Evolutionary conservation across 768 basidiomycete species (phyloP).

Genomic region (Pholiota molesta): DNA sequence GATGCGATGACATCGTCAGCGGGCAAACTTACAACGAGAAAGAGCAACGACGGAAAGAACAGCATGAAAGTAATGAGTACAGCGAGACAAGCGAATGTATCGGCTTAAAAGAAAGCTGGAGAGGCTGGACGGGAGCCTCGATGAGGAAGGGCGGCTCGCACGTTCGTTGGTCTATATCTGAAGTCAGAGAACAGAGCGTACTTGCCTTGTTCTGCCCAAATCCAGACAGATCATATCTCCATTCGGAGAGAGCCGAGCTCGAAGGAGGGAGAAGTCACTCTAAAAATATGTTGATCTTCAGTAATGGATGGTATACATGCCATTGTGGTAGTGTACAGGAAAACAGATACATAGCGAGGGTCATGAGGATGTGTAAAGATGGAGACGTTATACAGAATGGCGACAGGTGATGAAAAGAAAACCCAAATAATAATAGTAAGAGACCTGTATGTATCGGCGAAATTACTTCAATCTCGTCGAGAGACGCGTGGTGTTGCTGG

Average conservation of each 20-base stretch:
- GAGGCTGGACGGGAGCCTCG: slow-evolving; percentile 13
- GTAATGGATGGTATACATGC: slow-evolving; percentile 9
- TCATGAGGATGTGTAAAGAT: slow-evolving; percentile 4
- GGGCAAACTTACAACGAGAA: slow-evolving; percentile 20
- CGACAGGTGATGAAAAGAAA: slow-evolving; percentile 11
- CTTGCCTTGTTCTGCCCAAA: slow-evolving; percentile 5
- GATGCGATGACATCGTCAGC: slow-evolving; percentile 30
- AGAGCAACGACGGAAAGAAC: slow-evolving; percentile 23
- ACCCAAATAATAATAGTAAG: slow-evolving; percentile 19
- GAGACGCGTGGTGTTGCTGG: slow-evolving; percentile 38
- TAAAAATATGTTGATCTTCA: slow-evolving; percentile 12
- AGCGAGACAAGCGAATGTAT: slow-evolving; percentile 25
- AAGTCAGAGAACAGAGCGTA: slow-evolving; percentile 4
- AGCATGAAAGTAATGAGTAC: slow-evolving; percentile 23
- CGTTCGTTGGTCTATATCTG: slow-evolving; percentile 28
- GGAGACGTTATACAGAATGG: slow-evolving; percentile 19
- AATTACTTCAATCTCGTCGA: slow-evolving; percentile 32
- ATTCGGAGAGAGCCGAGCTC: slow-evolving; percentile 8
- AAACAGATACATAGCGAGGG: slow-evolving; percentile 21
- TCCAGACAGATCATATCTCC: slow-evolving; percentile 8
- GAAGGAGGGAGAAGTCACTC: slow-evolving; percentile 5
- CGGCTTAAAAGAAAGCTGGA: slow-evolving; percentile 20
- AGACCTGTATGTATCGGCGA: neutral
- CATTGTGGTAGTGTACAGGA: slow-evolving; percentile 15
- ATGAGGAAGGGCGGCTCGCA: slow-evolving; percentile 29